A percentile compares a stretch with the other conserved stretches of the same genome.
Conservation (phyloP, 495 filamentous ascomycete genomes). For the Penicillium bialowiezense region DNA sequence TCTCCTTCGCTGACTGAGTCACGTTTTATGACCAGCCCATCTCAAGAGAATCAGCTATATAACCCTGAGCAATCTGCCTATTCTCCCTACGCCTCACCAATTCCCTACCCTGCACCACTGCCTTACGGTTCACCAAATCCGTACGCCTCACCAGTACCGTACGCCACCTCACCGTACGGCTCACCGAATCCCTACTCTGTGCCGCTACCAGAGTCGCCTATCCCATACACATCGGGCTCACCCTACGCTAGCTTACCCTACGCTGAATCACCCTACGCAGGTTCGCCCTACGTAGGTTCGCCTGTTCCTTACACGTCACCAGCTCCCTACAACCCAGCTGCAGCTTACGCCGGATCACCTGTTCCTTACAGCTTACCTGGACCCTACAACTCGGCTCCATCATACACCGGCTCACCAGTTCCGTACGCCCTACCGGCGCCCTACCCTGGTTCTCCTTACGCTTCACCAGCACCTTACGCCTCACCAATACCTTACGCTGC, state of each 20-base stretch:
- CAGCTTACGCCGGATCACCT: conserved; percentile 4
- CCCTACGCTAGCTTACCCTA: conserved; percentile 6
- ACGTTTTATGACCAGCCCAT: conserved; percentile 25
- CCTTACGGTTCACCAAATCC: conserved; percentile 16
- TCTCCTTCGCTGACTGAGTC: conserved; percentile 30
- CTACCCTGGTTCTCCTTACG: conserved; percentile 1
- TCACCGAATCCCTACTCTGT: conserved; percentile 9
- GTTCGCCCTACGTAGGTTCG: conserved; percentile 8
- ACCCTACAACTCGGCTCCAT: conserved; percentile 1
- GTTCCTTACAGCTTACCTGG: conserved; percentile 5
- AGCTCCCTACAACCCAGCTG: not conserved
- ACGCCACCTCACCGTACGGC: conserved; percentile 13
- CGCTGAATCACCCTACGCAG: too few relatives aligned
- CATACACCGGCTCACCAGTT: not conserved
- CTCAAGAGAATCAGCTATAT: conserved; percentile 19
- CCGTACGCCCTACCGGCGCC: conserved; percentile 15
- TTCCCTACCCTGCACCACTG: conserved; percentile 8
- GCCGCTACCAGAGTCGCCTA: conserved; percentile 13
- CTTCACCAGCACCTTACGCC: conserved; percentile 20
- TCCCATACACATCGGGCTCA: conserved; percentile 9
- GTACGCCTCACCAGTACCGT: conserved; percentile 10
- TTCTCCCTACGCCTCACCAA: conserved; percentile 16
- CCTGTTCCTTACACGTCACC: not conserved
- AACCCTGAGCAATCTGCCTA: conserved; percentile 10
- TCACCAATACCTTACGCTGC: conserved; percentile 20